Evolutionary conservation across 345 rosid species (phyloP), one percentile per base, ranked within the genome.

Genomic region (Camelina neglecta): DNA sequence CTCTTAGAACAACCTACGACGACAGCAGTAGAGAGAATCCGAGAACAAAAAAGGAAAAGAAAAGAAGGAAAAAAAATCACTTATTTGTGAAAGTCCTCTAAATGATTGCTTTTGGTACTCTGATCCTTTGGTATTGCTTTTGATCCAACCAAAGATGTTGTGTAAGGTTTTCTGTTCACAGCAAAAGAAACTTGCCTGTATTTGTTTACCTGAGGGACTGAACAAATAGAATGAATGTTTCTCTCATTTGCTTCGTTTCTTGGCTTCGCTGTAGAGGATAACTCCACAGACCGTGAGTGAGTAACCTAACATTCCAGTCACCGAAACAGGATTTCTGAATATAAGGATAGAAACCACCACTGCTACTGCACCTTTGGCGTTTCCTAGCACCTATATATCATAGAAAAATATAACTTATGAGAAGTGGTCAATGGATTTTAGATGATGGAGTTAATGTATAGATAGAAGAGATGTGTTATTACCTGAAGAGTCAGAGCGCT

Each of bases 341-440:
- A 86, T 80, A 31, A 86, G 74, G 54, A 86, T 85, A 2, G 90
- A 86, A 20, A 88, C 79, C 67, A 84, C 86, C 74, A 85, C 90
- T 4, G 87, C 88, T 16, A 88, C 88, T 2, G 86, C 89, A 0
- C 89, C 85, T 83, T 85, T 86, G 24, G 93, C 90, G 79, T 86
- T 88, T 31, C 93, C 90, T 36, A 86, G 72, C 59, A 86, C 93
- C 90, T 26, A 26, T 3, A 26, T 88, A 80, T 69, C 56, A 12
- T 2, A 56, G 61, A 60, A 6, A 36, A n/a, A 36, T 66, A 8
- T 15, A 36, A 24, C 65, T 29, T 29, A 57, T 24, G 49, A 42
- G 20, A 56, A 59, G 33, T 47, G 23, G 5, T 48, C 72, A 49
- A 36, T 50, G 38, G 56, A 47, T 60, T 57, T 57, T 36, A 24